Base-by-base conservation (phyloP, 306 rosid genomes). In the Sicyos edulis region DNA sequence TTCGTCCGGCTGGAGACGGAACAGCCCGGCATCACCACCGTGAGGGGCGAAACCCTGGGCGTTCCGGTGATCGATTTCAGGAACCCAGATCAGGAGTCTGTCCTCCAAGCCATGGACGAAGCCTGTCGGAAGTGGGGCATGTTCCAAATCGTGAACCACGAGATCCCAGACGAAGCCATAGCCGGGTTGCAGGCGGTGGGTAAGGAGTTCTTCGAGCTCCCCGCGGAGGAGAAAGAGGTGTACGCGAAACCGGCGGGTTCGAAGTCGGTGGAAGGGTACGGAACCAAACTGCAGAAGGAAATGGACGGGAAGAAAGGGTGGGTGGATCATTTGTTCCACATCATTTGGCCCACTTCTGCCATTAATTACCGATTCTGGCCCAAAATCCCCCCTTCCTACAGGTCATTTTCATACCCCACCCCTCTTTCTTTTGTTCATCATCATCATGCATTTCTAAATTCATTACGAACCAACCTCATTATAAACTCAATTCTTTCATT, bases 271-370 rank as follows among this genome's bases (percentile, higher is more conserved):
- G 88, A 91, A 79, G 97, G 97, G 1, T 91, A 89, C 15, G 93
- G 96, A 0, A 80, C 96, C 0, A 42, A 17, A 72, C 85, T 87
- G 52, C 81, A 84, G 68, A 91, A 87, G 55, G 96, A 91, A 56
- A 3, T 70, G 3, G 86, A 84, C 13, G 91, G 86, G 1, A 89
- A 86, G 61, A 83, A 83, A 67, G 93, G 90, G 0, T 91, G 97
- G 97, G 93, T 87, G 8, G 97, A 87, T 26, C 96, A 91, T 85
- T 74, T 91, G 73, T 91, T 89, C 54, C 96, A 86, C 29, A 71
- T 34, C 45, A 63, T 89, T 0, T 89, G 96, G 91, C 96, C 97
- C 9, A 78, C 81, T 76, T 78, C 93, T 5, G 69, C 83, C 51
- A 63, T 89, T 37, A 81, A 89, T 64, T 74, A 82, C 66, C 76